Evolutionary conservation across 2,329 filamentous ascomycete species (phyloP), one percentile per base, ranked within the genome.

Genomic region (Colletotrichum endophyticum): DNA sequence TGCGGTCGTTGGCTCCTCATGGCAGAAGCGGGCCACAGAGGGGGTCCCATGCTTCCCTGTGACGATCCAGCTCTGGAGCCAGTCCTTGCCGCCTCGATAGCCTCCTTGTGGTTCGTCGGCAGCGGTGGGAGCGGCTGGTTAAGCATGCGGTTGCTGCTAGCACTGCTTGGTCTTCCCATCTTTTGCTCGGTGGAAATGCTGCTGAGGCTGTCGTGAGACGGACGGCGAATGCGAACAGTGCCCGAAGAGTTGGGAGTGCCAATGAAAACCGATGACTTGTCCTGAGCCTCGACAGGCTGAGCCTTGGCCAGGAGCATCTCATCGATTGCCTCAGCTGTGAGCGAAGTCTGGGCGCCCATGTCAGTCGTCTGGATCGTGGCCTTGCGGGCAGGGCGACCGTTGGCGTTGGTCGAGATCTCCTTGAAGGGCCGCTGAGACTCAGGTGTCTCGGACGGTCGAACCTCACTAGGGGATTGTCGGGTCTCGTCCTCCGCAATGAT

Each of bases 251-350:
- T 85, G 13, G 83, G 80, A 4, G 85, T 86, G 27, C 83, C 85
- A 56, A 83, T 81, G 70, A 83, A 49, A n/a, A 22, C 44, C 44
- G 44, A 76, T n/a, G 81, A 84, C 81, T 85, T 85, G 62, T 82
- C 81, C 16, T 85, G 83, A 32, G 79, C 77, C 30, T 81, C 82
- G 36, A 82, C 80, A 32, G 81, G 73, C 28, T 80, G 81, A 53
- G 77, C 76, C 79, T 91, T 92, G 70, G 89, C 88, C 79, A 90
- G 90, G 72, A 98, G 85, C 81, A 98, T 89, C 72, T 92, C 90
- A 79, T 98, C 96, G 78, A 98, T 95, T 72, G 94, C 93, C 66
- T 94, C 91, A 0, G 95, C 91, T n/a, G 95, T 98, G 34, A 98
- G 88, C 53, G 94, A 89, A 28, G 96, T 98, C 85, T 98, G 96